phyloP scores from a whole-genome alignment of 176 grass and related monocot genomes.

The Phyllostachys edulis region DNA sequence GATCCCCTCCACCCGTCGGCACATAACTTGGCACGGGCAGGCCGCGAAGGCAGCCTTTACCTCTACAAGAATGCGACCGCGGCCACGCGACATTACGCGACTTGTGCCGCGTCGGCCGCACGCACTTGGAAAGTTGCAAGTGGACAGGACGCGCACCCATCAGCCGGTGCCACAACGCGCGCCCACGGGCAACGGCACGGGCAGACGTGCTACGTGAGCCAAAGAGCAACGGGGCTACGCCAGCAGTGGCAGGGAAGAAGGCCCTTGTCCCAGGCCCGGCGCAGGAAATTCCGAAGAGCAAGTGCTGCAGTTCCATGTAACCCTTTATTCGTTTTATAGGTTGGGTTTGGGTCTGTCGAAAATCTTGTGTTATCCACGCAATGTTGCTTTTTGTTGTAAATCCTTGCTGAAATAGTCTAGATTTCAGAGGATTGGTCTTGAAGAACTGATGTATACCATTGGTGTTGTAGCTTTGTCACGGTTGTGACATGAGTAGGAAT shows the following conservation, averaged over 20 bases:
- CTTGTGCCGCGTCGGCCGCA: no score
- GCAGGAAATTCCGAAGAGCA: conserved; percentile 66
- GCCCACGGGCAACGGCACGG: no score
- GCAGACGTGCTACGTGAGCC: no score
- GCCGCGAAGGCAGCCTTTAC: no score
- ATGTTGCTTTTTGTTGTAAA: conserved; percentile 39
- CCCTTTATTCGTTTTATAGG: background rate
- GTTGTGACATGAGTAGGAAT: conserved; percentile 47
- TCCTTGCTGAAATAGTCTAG: conserved; percentile 1
- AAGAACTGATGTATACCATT: background rate
- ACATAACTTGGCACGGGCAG: no score
- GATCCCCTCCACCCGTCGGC: no score
- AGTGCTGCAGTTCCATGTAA: conserved; percentile 42
- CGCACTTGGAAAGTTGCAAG: no score
- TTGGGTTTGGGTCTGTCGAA: background rate
- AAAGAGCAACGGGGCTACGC: conserved; percentile 32
- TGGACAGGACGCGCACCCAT: no score
- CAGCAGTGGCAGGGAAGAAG: conserved; percentile 52
- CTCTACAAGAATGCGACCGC: no score
- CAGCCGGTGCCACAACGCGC: no score
- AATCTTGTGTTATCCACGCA: background rate
- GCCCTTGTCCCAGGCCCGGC: conserved; percentile 55
- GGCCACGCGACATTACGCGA: no score
- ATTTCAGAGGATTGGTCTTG: conserved; percentile 14
- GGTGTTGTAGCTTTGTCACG: conserved; percentile 6